A percentile compares a stretch with the other conserved stretches of the same genome.
These are phyloP conservation scores for Lathyrus oleraceus DNA, from an alignment of 306 rosid species.

Conservation along the genomic window DNA sequence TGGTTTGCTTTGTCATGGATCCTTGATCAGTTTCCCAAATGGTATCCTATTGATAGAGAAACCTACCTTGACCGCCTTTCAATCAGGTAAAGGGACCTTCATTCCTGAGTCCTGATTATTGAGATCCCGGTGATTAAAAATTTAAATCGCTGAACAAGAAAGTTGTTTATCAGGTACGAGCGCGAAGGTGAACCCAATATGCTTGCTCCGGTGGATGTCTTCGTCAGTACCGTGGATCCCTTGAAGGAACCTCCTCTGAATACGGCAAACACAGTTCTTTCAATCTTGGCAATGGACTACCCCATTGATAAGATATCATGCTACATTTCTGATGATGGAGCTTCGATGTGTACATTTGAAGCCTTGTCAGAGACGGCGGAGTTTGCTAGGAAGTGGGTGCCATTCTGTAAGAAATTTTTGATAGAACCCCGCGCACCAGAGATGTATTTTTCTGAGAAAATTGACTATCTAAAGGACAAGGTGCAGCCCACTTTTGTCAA, in stretches of 20 bases:
- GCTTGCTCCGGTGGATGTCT: slow-evolving; percentile 84
- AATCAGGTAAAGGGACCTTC: slow-evolving; percentile 50
- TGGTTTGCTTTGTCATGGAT: slow-evolving; percentile 98
- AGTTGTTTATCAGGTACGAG: slow-evolving; percentile 48
- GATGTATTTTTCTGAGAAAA: slow-evolving; percentile 83
- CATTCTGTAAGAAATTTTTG: slow-evolving; percentile 81
- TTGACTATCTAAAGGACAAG: slow-evolving; percentile 89
- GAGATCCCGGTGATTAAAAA: background rate
- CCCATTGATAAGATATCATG: slow-evolving; percentile 89
- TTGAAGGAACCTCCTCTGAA: slow-evolving; percentile 95
- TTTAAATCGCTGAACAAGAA: slow-evolving; percentile 19
- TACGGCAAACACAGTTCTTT: slow-evolving; percentile 86
- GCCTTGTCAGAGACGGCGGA: slow-evolving; percentile 87
- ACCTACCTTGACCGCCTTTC: slow-evolving; percentile 94
- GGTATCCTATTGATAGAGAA: slow-evolving; percentile 93
- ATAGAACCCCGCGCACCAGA: slow-evolving; percentile 95
- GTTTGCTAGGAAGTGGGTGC: slow-evolving; percentile 93
- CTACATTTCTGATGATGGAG: slow-evolving; percentile 93
- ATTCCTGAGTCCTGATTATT: background rate
- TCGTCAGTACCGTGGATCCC: slow-evolving; percentile 97
- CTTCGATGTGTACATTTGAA: slow-evolving; percentile 93
- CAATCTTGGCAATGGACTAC: slow-evolving; percentile 89
- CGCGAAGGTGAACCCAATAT: slow-evolving; percentile 83
- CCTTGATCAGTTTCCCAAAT: slow-evolving; percentile 94
- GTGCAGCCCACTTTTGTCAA: slow-evolving; percentile 97